These are phyloP conservation scores for Erysimum cheiri DNA, from an alignment of 441 rosid genomes.

Conservation along the genomic window DNA sequence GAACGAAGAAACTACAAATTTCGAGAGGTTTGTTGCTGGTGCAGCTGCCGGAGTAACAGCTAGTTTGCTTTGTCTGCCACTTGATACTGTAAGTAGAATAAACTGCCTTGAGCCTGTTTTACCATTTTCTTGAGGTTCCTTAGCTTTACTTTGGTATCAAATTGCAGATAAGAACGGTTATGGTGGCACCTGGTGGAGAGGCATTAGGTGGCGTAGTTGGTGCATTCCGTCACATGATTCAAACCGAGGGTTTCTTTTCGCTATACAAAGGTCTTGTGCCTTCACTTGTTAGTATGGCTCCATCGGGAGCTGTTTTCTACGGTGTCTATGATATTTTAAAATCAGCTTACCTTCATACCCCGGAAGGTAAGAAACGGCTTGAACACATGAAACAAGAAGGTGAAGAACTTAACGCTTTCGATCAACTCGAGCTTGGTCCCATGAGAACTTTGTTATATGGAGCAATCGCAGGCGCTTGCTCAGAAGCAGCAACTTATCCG, in stretches of 20 bases:
- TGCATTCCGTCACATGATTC: constrained; percentile 78
- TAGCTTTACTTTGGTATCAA: constrained; percentile 23
- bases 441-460: constrained; percentile 83
- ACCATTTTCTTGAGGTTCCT: constrained; percentile 19
- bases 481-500: constrained; percentile 94
- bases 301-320: constrained; percentile 91
- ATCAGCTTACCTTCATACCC: constrained; percentile 80
- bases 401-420: constrained; percentile 70
- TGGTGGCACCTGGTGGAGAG: constrained; percentile 96
- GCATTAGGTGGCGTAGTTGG: constrained; percentile 86
- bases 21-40: constrained; percentile 90
- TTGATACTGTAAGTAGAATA: constrained; percentile 76
- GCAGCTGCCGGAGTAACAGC: constrained; percentile 96
- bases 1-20: constrained; percentile 76
- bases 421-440: constrained; percentile 83
- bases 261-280: constrained; percentile 88
- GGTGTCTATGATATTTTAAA: constrained; percentile 88
- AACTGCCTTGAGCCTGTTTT: not conserved
- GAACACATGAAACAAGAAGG: constrained; percentile 70
- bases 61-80: constrained; percentile 81
- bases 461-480: constrained; percentile 88
- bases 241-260: constrained; percentile 84
- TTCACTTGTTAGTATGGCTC: constrained; percentile 88
- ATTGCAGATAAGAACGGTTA: constrained; percentile 77
- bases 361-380: constrained; percentile 76